These are phyloP conservation scores for Malassezia obtusa DNA, from an alignment of 1,284 basidiomycete species.

Conservation along the genomic window DNA sequence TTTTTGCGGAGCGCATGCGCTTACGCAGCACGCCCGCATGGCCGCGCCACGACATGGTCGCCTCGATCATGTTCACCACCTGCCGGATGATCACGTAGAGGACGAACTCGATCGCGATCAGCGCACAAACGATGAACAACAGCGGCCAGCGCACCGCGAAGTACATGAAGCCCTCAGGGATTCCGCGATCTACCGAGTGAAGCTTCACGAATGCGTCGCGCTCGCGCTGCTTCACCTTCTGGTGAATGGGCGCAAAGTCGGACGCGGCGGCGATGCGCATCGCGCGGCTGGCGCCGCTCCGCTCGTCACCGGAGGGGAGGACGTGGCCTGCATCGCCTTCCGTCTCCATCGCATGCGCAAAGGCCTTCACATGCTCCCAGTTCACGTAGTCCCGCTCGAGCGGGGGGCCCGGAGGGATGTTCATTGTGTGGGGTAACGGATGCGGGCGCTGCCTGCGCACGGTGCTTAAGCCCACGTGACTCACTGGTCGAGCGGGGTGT, in stretches of 20 bases:
- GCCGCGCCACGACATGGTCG: slow-evolving; percentile 61
- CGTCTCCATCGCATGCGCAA: slow-evolving; percentile 1
- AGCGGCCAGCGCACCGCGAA: slow-evolving; percentile 38
- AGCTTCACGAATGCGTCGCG: background rate
- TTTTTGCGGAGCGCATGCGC: slow-evolving; percentile 62
- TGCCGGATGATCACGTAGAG: slow-evolving; percentile 75
- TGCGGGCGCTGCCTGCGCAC: background rate
- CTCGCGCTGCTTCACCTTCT: slow-evolving; percentile 17
- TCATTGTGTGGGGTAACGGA: background rate
- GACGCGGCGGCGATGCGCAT: slow-evolving; percentile 32
- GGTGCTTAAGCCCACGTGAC: background rate
- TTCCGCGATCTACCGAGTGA: slow-evolving; percentile 24
- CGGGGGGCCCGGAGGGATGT: background rate
- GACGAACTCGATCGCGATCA: slow-evolving; percentile 77
- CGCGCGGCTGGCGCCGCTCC: background rate
- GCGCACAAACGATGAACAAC: slow-evolving; percentile 64
- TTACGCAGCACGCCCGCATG: slow-evolving; percentile 67
- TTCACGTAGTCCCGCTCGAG: slow-evolving; percentile 2
- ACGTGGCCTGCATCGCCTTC: background rate
- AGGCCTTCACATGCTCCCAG: slow-evolving; percentile 1
- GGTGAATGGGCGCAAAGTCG: slow-evolving; percentile 45
- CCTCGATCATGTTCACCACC: slow-evolving; percentile 55
- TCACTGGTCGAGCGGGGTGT: too few species aligned
- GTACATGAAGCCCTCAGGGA: slow-evolving; percentile 39
- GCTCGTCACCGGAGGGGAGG: background rate